A percentile compares a stretch with the other conserved stretches of the same genome.
Evolutionary conservation across 1,284 basidiomycete species (phyloP).

Genomic region (Tetrapyrgos nigripes): DNA sequence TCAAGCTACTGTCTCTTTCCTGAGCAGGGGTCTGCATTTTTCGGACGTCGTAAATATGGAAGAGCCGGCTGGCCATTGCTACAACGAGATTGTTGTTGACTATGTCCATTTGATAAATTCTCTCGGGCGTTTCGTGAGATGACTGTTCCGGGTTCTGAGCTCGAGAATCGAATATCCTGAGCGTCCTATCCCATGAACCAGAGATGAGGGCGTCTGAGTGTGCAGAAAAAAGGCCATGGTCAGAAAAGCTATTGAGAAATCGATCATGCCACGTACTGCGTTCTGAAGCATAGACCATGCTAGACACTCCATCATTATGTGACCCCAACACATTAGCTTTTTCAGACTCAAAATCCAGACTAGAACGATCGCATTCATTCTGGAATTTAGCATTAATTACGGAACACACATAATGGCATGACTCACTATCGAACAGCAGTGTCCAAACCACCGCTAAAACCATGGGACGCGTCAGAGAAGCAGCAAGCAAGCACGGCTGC

Average conservation of each 20-base stretch:
- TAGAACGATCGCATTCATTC: conserved; percentile 29
- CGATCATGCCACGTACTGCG: conserved; percentile 48
- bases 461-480: conserved; percentile 68
- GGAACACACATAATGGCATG: conserved; percentile 3
- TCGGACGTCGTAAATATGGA: conserved; percentile 86
- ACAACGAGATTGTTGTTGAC: conserved; percentile 82
- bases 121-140: conserved; percentile 78
- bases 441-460: conserved; percentile 79
- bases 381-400: not conserved
- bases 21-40: conserved; percentile 78
- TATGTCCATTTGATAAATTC: conserved; percentile 84
- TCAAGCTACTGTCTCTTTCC: conserved; percentile 90
- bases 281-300: conserved; percentile 61
- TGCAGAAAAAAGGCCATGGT: not conserved
- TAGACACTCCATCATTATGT: conserved; percentile 71
- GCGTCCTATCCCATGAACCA: conserved; percentile 89
- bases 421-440: conserved; percentile 78
- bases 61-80: conserved; percentile 88
- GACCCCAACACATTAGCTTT: conserved; percentile 68
- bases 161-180: conserved; percentile 89
- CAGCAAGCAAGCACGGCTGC: conserved; percentile 75
- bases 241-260: not conserved
- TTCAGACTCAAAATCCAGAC: conserved; percentile 70
- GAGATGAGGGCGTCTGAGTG: conserved; percentile 76
- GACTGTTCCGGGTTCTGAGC: conserved; percentile 62